Base-by-base conservation (phyloP, 148 eudicot genomes). In the Dianthus caryophyllus region DNA sequence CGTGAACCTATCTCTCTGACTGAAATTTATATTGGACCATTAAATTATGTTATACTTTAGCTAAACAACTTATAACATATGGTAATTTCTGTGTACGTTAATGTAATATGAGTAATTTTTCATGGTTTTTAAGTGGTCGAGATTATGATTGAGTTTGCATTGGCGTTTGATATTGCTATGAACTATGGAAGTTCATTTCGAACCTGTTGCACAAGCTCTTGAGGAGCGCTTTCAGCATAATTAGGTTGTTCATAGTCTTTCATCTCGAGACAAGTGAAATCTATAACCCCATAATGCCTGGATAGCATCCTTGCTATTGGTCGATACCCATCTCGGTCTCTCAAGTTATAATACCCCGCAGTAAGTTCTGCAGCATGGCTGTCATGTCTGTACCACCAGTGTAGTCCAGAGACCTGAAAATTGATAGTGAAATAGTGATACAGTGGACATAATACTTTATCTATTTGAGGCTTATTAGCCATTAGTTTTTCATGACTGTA, bases 261-360 rank as follows among this genome's bases (percentile, higher is more conserved):
- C 98, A 92, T 88, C 75, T 91, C 91, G 49, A 91, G 82, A 68
- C 94, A 86, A 17, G 91, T 88, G 65, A 88, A 90, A 43, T 88
- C 83, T 64, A 88, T 71, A 22, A 77, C 70, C 24, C 79, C 94
- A 54, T 81, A 70, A 61, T 92, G 96, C 72, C 94, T 77, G 4
- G 91, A 84, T 30, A 87, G 67, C 89, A 92, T 89, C 83, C 82
- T 85, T 43, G 97, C 96, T 66, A 89, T 80, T 30, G 96, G 87
- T n/a, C 91, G 81, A 64, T 89, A 87, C 1, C 95, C 98, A 38
- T 92, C 94, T 71, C 91, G 73, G 30, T 81, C 79, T 4, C 62
- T 77, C 80, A 85, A 61, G 81, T 89, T 92, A 65, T 92, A 89
- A 76, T 80, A 92, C 67, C 98, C 98, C 18, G 94, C 78, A 52